Evolutionary conservation across 768 basidiomycete genomes (phyloP), one percentile per base, ranked within the genome.

Genomic region (Panaeolus cyanescens): DNA sequence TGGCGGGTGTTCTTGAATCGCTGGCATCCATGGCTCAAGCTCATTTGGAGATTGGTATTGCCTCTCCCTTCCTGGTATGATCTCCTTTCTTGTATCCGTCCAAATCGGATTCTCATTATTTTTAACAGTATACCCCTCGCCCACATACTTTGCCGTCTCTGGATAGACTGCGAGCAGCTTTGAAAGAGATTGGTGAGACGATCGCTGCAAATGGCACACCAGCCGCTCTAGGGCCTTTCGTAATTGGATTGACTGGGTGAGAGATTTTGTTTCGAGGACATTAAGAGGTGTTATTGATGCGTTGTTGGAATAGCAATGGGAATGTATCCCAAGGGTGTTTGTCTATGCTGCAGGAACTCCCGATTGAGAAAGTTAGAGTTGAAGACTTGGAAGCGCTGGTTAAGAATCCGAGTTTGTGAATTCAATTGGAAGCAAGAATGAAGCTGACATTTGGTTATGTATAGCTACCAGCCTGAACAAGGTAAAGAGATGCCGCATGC

Each of bases 161-260:
- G 2, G 36, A 83, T 15, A 68, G 72, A 33, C 70, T 92, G 39
- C 85, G 85, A 7, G 67, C 70, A 2, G 74, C 86, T 6, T 74
- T 96, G 42, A 78, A 80, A 36, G 72, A 79, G 6, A 83, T 91
- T 22, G 91, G 91, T 0, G 69, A 76, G 1, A 75, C 76, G 19
- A 88, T 96, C 10, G 67, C 73, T 3, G 68, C 75, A 33, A 77
- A 85, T 36, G 89, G 89, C 1, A 88, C 86, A 1, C 87, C 90
- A 5, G 72, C 72, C n/a, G 74, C 75, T 8, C 77, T 90, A 1
- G 93, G 92, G 2, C 95, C 95, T 0, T 85, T 92, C 33, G 82
- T 95, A 0, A 83, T 95, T 56, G 91, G 92, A 17, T 69, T 96
- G 42, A 95, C 93, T 22, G 94, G 94, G 92, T 93, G 70, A 54